Evolutionary conservation across 2,329 filamentous ascomycete species (phyloP), one percentile per base, ranked within the genome.

Genomic region (Neurospora sp.): DNA sequence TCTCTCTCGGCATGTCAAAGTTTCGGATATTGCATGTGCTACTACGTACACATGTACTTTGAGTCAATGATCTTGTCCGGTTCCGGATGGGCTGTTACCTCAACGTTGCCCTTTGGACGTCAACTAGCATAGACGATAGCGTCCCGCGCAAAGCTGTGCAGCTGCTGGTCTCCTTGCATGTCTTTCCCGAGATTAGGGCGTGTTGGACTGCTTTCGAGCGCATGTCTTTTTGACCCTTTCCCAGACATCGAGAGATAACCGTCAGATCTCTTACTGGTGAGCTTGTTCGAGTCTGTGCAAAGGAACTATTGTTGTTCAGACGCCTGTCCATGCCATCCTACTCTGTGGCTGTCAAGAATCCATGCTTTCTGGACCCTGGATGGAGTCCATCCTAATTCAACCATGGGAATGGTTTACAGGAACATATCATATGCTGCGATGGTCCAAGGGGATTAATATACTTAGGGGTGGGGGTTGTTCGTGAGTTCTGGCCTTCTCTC

Each of bases 191-290:
- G 75, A 79, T 79, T 78, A 74, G 74, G 77, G 74, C 73, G 67
- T 70, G 71, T 67, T 68, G 69, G 43, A 43, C 70, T 71, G 65
- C 68, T 73, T 69, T 76, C 68, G 67, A 69, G 71, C 78, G 78
- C 78, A 77, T 76, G 75, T 70, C 75, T 74, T 75, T 76, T 72
- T 75, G 72, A 70, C 70, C 72, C 69, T 68, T 69, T 72, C 68
- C 69, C 72, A 68, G 70, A 43, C 69, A 69, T 67, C 41, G 70
- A 71, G 71, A 74, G 77, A 82, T 81, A 81, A 80, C 77, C 77
- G 69, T 77, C 76, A 76, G 77, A 73, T 75, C 73, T 77, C 74
- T 81, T 77, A 81, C 79, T 82, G 80, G 80, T 70, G 74, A 75
- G 69, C 67, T 66, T 67, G 69, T 67, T 69, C 67, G 38, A 70